Evolutionary conservation across 169 alveolate genomes (phyloP), one percentile per base, ranked within the genome.

Genomic region (Plasmodium coatneyi): DNA sequence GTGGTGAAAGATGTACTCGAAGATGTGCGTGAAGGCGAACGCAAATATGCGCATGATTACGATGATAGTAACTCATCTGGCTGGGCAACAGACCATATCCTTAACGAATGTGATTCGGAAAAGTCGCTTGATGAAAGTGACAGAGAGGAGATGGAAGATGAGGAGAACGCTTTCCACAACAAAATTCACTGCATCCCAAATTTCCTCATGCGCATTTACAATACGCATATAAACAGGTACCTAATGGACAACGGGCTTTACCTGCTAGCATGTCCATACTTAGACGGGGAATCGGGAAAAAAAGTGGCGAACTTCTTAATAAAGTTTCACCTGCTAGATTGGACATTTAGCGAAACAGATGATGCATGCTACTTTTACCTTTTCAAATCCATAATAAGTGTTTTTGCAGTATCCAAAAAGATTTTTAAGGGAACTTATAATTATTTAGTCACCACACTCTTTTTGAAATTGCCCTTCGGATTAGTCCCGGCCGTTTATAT

Each of bases 221-320:
- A 89, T 32, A 89, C 94, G 7, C 74, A 78, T 10, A 89, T 89
- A 3, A 78, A 89, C 36, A 79, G 34, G 54, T 79, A 54, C 34
- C 82, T 89, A 14, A 30, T 89, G 46, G 49, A 30, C 2, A 79
- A 79, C 3, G 94, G 91, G 19, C 81, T 46, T 12, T 80, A 83
- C 36, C 72, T 89, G 52, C 28, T 89, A 10, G 91, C 91, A 60
- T 79, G 94, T 71, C 94, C 94, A 36, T 89, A 89, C 81, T 80
- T 79, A 79, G 83, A 89, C 52, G 28, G 12, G 43, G 56, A 89
- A 80, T 34, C 79, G 19, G 94, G 94, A 30, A 22, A 56, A 25
- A 80, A 34, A 70, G 90, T 89, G 5, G 87, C 87, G 2, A 82
- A 60, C 19, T 89, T 89, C 82, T 89, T 89, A 49, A 78, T 41